Percentiles rank a stretch among this genome's conserved stretches.
These are phyloP conservation scores for Lachancea nothofagi DNA, from an alignment of 805 yeast species.

Conservation along the genomic window DNA sequence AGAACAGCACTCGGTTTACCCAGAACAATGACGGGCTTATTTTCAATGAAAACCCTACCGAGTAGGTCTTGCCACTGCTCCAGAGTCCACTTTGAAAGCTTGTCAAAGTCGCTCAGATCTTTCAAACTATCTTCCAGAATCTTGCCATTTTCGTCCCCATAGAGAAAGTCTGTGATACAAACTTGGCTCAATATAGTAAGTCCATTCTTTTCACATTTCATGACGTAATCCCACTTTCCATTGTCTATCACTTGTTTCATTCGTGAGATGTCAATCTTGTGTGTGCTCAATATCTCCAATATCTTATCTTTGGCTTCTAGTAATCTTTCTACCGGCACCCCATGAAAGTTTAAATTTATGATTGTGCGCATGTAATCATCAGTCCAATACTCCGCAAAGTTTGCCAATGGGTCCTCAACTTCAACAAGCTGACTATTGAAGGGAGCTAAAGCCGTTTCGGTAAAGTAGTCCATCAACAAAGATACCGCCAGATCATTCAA, in stretches of 20 bases:
- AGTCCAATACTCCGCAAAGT: constrained; percentile 60
- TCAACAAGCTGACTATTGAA: constrained; percentile 71
- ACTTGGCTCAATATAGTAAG: constrained; percentile 50
- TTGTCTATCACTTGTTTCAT: constrained; percentile 65
- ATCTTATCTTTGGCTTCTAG: constrained; percentile 48
- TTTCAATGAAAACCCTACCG: constrained; percentile 49
- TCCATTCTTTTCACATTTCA: constrained; percentile 59
- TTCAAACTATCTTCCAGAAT: constrained; percentile 52
- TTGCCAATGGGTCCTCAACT: constrained; percentile 74
- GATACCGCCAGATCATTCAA: constrained; percentile 63
- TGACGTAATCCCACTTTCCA: constrained; percentile 53
- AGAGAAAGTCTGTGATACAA: constrained; percentile 74
- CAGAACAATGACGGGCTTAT: constrained; percentile 57
- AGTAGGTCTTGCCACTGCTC: constrained; percentile 63
- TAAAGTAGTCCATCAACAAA: constrained; percentile 64
- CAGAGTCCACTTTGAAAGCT: constrained; percentile 52
- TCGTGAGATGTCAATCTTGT: constrained; percentile 58
- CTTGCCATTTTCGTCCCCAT: constrained; percentile 60
- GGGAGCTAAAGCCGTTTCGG: constrained; percentile 72
- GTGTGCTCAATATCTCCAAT: constrained; percentile 47
- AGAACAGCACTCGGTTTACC: constrained; percentile 60
- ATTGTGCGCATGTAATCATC: constrained; percentile 66
- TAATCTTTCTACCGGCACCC: constrained; percentile 69
- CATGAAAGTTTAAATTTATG: constrained; percentile 50
- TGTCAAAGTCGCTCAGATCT: constrained; percentile 49